Base-by-base conservation (phyloP, 2,329 filamentous ascomycete genomes). In the Neofusicoccum ribis region DNA sequence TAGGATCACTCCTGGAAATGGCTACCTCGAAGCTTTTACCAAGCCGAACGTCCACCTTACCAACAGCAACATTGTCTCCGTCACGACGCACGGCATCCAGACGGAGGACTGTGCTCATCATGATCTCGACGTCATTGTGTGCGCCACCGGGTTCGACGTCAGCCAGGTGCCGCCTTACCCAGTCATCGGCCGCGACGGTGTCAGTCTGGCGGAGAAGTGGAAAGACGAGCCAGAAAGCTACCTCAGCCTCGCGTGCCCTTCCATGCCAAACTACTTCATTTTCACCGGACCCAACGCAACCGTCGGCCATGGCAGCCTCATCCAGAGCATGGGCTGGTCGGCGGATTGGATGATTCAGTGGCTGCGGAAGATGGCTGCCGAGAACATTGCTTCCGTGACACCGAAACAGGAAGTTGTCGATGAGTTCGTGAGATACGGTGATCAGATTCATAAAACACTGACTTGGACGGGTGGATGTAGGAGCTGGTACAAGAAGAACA, bases 11-110 rank as follows among this genome's bases (percentile, higher is more conserved):
- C 81, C 81, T 0, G 82, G 82, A 1, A 81, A 83, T 69, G 81
- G 81, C 0, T 84, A 84, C 66, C 82, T 84, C 77, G 67, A 75
- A 50, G 82, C 82, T 0, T 81, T 84, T 47, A 81, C 83, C 65
- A 76, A 83, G 60, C 72, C 75, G 5, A 84, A 84, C 63, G 80
- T 84, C 1, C 78, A 83, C 67, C 81, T 84, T 0, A 80, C 83
- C 67, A 83, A 83, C 68, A 80, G 80, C 1, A 73, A 77, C 1
- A 81, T 83, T 3, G 72, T 71, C 8, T 74, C 76, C 31, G 79
- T 82, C 64, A 83, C 81, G 0, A 76, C 80, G 65, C 77, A 78
- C 3, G 81, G 81, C 1, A 76, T 82, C 1, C 73, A 82, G 1
- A 80, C 80, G 12, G 75, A 69, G 9, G 77, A 83, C 54, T 80